Percentiles rank a stretch among this genome's conserved stretches.
phyloP scores from a whole-genome alignment of 2,329 filamentous ascomycete genomes.

The Fusarium subtropicale region DNA sequence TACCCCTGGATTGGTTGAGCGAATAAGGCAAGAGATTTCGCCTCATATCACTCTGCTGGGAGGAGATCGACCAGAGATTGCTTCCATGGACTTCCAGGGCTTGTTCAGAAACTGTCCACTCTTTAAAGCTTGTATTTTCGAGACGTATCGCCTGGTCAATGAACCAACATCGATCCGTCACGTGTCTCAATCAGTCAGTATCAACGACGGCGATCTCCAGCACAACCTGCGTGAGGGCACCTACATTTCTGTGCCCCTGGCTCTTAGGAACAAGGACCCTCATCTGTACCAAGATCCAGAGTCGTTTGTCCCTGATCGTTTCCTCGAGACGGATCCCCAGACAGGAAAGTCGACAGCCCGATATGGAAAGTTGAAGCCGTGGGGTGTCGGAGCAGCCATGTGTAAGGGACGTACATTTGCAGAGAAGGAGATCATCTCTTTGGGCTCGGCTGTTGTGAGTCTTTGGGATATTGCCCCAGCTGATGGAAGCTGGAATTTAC shows the following conservation, averaged over 20 bases:
- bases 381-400: constrained; percentile 39
- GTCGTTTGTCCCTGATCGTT: constrained; percentile 39
- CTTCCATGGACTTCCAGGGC: constrained; percentile 20
- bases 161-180: constrained; percentile 38
- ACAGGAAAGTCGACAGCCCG: constrained; percentile 22
- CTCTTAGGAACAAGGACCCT: constrained; percentile 27
- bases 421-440: constrained; percentile 40
- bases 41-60: constrained; percentile 14
- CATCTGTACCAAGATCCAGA: constrained; percentile 34
- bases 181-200: constrained; percentile 21
- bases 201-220: constrained; percentile 20
- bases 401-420: constrained; percentile 46
- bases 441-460: constrained; percentile 28
- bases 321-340: constrained; percentile 25
- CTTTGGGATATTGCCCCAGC: constrained; percentile 35
- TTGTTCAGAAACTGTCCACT: constrained; percentile 33
- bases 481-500: constrained; percentile 24
- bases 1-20: constrained; percentile 17
- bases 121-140: constrained; percentile 41
- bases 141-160: constrained; percentile 38
- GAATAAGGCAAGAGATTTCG: constrained; percentile 31
- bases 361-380: constrained; percentile 42
- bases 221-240: constrained; percentile 37
- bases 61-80: constrained; percentile 8
- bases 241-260: constrained; percentile 37